phyloP scores from a whole-genome alignment of 2,329 filamentous ascomycete genomes.

The Phaeophleospora eucalypticola region DNA sequence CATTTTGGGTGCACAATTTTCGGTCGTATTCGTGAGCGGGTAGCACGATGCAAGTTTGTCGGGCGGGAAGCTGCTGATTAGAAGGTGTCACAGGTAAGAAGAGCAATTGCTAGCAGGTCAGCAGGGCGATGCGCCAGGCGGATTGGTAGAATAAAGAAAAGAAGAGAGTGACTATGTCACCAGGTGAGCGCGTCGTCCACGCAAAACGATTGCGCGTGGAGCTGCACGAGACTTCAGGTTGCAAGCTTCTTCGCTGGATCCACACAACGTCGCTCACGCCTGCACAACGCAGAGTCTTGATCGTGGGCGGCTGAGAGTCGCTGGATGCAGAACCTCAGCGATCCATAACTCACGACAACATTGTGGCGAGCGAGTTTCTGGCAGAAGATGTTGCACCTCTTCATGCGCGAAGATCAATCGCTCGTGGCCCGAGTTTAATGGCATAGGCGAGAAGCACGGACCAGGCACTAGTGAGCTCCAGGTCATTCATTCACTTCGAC shows the following conservation, averaged over 20 bases:
- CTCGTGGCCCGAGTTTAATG: no score
- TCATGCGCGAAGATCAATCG: no score
- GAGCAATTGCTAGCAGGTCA: neutral
- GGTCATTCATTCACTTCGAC: no score
- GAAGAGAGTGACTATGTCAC: neutral
- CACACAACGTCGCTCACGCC: neutral
- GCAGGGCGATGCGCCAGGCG: neutral
- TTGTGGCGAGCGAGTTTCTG: no score
- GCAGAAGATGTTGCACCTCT: no score
- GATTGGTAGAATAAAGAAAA: neutral
- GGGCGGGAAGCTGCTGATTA: neutral
- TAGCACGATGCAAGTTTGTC: neutral
- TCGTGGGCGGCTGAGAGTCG: no score
- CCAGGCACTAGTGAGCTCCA: no score
- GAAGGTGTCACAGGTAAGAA: neutral
- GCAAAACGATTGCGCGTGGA: neutral
- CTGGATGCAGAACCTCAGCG: no score
- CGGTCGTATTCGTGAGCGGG: neutral
- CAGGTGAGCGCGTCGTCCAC: no score
- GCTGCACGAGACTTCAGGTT: neutral
- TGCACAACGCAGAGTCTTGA: neutral
- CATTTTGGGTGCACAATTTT: conserved; percentile 16
- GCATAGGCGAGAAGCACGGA: no score
- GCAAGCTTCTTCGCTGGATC: neutral
- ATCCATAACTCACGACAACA: no score